Evolutionary conservation across 495 filamentous ascomycete genomes (phyloP).

Genomic region (Monascus purpureus): DNA sequence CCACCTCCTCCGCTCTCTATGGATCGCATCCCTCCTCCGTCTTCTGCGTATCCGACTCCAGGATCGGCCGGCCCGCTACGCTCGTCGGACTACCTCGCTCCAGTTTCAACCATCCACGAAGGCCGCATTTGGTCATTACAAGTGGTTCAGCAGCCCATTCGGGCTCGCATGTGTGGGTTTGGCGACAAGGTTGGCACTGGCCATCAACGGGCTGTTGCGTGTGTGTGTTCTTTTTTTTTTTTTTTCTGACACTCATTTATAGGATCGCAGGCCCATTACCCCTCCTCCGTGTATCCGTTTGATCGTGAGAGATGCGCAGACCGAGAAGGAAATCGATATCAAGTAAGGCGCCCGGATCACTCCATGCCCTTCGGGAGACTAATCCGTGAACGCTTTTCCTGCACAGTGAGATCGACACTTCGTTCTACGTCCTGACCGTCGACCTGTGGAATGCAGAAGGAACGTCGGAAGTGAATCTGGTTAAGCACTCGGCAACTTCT

Average conservation of each 20-base stretch:
- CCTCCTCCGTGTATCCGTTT: slow-evolving; percentile 87
- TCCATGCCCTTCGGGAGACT: too few species aligned
- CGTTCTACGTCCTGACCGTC: slow-evolving; percentile 84
- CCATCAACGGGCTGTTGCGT: not conserved
- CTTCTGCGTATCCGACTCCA: slow-evolving; percentile 27
- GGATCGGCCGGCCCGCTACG: slow-evolving; percentile 19
- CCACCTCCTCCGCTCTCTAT: slow-evolving; percentile 30
- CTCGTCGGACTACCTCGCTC: slow-evolving; percentile 21
- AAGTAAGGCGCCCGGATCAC: slow-evolving; percentile 50
- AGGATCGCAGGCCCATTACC: slow-evolving; percentile 94
- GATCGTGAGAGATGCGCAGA: slow-evolving; percentile 61
- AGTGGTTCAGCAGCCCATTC: slow-evolving; percentile 83
- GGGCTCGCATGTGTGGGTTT: slow-evolving; percentile 97
- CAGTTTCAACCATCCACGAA: slow-evolving; percentile 26
- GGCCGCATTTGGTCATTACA: slow-evolving; percentile 50
- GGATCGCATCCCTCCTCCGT: slow-evolving; percentile 32
- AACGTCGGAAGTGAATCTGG: slow-evolving; percentile 81
- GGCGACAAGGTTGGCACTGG: slow-evolving; percentile 72
- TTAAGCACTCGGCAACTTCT: slow-evolving; percentile 73
- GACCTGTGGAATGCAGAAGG: slow-evolving; percentile 84
- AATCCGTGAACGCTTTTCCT: slow-evolving; percentile 5
- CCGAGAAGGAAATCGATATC: slow-evolving; percentile 78
- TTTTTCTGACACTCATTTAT: slow-evolving; percentile 8
- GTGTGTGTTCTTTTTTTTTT: not conserved
- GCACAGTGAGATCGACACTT: slow-evolving; percentile 64